Evolutionary conservation across 805 yeast species (phyloP), one percentile per base, ranked within the genome.

Genomic region (Ogataea neopini): DNA sequence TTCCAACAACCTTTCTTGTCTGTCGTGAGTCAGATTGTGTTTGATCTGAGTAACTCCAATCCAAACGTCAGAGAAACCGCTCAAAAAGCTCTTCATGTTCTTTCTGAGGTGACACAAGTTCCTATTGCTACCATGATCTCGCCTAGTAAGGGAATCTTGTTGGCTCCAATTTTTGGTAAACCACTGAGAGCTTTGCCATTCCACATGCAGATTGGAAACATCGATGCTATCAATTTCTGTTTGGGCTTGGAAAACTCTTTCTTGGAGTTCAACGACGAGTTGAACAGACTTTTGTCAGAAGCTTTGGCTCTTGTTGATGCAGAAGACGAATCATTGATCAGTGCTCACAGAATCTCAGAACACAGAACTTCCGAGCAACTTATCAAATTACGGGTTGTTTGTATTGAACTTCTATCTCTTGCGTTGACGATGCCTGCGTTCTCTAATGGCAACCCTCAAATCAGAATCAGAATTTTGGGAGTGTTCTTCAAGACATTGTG

Each of bases 121-220:
- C 79, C 95, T 1, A 75, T 88, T 38, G 78, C 92, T 1, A 79
- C 83, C 1, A 78, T 95, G 57, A 83, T 95, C 66, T 80, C 83
- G 4, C 91, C 92, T 15, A 91, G 95, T 44, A 88, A 90, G 58
- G 84, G 81, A 40, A 80, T 91, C 20, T 71, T 95, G 23, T 69
- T 94, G 40, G 87, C 95, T 0, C 98, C 99, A 6, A 94, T 94
- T 18, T 95, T 94, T 72, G 96, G 96, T 3, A 94, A 94, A 62
- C 99, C 99, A 0, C 69, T 94, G 48, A 76, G 99, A 53, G 99
- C 99, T 0, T 74, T 94, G 51, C 99, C 99, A 0, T 94, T 95
- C 70, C 94, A 96, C 4, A 94, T 92, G 96, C 99, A 95, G 69
- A 94, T 94, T 47, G 99, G 99, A 30, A 91, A 94, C 64, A 91